Evolutionary conservation across 768 basidiomycete genomes (phyloP), one percentile per base, ranked within the genome.

Genomic region (Panellus pusillus): DNA sequence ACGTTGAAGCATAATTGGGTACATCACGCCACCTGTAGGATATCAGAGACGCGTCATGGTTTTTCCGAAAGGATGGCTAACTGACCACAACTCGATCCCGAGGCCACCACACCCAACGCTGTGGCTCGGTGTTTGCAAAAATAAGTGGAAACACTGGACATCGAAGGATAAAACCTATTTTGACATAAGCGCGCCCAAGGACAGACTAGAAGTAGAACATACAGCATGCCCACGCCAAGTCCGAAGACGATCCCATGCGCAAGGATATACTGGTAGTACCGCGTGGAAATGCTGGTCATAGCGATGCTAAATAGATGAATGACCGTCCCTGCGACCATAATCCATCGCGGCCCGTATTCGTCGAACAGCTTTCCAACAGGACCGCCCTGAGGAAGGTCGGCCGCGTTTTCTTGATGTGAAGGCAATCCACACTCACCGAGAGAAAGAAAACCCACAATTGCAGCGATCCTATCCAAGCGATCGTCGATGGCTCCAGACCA

Each of bases 381-480:
- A 3, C 79, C 81, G 6, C 87, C 86, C 86, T 87, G 32, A 35
- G 14, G 14, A 3, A 3, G 11, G 32, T 35, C 32, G 8, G 14
- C 32, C 9, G 14, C 32, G 32, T 14, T 9, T 35, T 32, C 13
- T 6, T 7, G 13, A 32, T 13, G 7, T 32, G 13, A 7, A 32
- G 31, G 7, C 6, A 32, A 32, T n/a, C n/a, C n/a, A 32, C 6
- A 32, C 31, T 32, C 31, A 32, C 31, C 31, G 83, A 81, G 61
- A 85, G 79, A 72, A 87, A 88, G 65, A 88, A 85, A 17, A 79
- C 68, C 77, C 81, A 87, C 4, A 89, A 70, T 61, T 88, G 87
- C 42, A 87, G 57, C 1, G 83, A 83, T 6, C 86, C 86, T 58
- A 89, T 86, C 82, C 86, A 87, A 3, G 86, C 82, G 56, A 88